Evolutionary conservation across 2,329 filamentous ascomycete genomes (phyloP), one percentile per base, ranked within the genome.

Genomic region (Dryadomyces quercus-mongolicae): DNA sequence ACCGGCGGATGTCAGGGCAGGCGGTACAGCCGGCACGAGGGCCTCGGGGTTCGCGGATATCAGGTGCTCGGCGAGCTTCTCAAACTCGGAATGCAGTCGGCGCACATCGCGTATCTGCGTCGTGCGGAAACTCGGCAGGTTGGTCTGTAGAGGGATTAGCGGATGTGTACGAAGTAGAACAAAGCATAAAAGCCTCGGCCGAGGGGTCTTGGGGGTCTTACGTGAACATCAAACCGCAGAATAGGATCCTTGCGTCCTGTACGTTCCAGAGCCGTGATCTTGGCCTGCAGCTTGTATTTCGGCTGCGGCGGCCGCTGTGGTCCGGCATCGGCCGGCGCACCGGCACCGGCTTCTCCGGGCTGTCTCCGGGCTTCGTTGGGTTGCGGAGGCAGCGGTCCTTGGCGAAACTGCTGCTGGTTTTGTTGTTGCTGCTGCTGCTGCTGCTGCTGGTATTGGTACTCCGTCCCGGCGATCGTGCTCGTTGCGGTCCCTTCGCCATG

Each of bases 61-160:
- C 55, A 98, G 76, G 68, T 98, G 93, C 56, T 95, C 88, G 54
- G 87, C 89, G n/a, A 98, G 84, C 70, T 97, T 98, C 60, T 88
- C 78, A 64, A 98, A 98, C 67, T 98, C 93, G 49, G 88, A 90
- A 70, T 98, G 93, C 58, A 94, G 85, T 57, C 93, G 88, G 62
- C 93, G 87, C 60, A 98, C 90, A 70, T 98, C 93, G 65, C 93
- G 90, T 72, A 96, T 98, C 68, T 98, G 93, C 5, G 93, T 98
- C 0, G 93, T 98, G 63, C 93, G 83, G 70, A 96, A 98, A 62
- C 92, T 92, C 53, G 92, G 91, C n/a, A 98, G 85, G 70, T 98
- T 98, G 60, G 93, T 98, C 93, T 98, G 55, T 3, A 2, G 1
- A 13, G 13, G 31, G n/a, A 31, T 21, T 31, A 46, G n/a, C 18